These are phyloP conservation scores for Neofusicoccum kwambonambiense DNA, from an alignment of 2,329 filamentous ascomycete genomes.

Conservation along the genomic window DNA sequence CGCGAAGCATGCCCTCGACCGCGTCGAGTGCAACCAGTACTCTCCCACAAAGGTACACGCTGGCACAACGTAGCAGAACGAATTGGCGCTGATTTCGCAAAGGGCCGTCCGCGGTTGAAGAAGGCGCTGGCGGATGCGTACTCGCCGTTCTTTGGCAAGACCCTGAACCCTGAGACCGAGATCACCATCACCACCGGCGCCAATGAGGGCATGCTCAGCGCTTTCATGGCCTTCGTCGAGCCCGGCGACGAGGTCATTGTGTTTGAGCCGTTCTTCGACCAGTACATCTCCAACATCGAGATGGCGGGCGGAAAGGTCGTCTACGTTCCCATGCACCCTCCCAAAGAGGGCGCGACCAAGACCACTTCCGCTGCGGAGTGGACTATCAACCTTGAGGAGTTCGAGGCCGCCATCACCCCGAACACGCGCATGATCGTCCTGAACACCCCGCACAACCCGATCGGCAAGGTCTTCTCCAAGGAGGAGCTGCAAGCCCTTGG, in stretches of 20 bases:
- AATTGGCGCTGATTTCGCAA: neutral
- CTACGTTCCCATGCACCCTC: constrained; percentile 93
- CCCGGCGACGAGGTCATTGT: constrained; percentile 93
- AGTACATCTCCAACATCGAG: constrained; percentile 98
- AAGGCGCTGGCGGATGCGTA: constrained; percentile 94
- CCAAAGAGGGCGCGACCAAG: constrained; percentile 71
- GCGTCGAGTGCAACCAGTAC: constrained; percentile 98
- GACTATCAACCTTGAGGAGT: constrained; percentile 78
- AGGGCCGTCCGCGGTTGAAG: constrained; percentile 82
- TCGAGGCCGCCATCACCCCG: constrained; percentile 77
- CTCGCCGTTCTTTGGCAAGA: constrained; percentile 79
- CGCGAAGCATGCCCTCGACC: constrained; percentile 83
- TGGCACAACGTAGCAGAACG: neutral
- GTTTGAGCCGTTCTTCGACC: constrained; percentile 98
- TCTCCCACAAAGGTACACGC: constrained; percentile 73
- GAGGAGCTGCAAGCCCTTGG: constrained; percentile 82
- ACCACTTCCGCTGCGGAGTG: constrained; percentile 87
- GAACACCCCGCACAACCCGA: constrained; percentile 88
- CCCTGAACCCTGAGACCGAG: constrained; percentile 83
- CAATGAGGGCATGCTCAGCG: constrained; percentile 85
- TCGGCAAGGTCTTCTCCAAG: constrained; percentile 90
- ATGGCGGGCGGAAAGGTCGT: constrained; percentile 95
- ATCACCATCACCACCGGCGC: constrained; percentile 92
- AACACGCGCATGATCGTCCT: constrained; percentile 96
- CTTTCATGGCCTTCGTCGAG: constrained; percentile 97